Evolutionary conservation across 2,329 filamentous ascomycete species (phyloP), one percentile per base, ranked within the genome.

Genomic region (Fusarium coicis): DNA sequence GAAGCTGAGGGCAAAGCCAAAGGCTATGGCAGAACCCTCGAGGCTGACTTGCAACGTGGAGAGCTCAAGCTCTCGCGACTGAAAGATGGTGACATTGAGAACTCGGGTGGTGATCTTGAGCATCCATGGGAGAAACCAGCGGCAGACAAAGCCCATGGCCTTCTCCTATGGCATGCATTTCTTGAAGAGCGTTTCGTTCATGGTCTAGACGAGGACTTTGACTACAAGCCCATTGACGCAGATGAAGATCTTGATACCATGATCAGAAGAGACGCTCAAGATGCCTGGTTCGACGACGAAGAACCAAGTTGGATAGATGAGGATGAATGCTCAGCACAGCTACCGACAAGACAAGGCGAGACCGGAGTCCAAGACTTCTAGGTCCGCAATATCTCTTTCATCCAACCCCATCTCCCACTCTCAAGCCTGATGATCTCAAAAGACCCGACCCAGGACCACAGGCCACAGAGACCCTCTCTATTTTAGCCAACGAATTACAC

Each of bases 221-320:
- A 96, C 69, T 97, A 97, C 79, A 80, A 77, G 3, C 76, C 73
- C 6, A 91, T 97, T 10, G 95, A 97, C 78, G 84, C 84, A 40
- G 91, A 93, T 77, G 91, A 94, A 36, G 90, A 91, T 26, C 91
- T 90, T 63, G 94, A 97, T 79, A 89, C 81, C 79, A 82, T 85
- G 81, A 87, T 78, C 85, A 89, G 84, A 70, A 83, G 85, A n/a
- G 90, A 92, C 58, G 84, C 85, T 19, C 87, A 96, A 80, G 93
- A 97, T 42, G 87, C 87, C 26, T 97, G 93, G 85, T 95, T 97
- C 78, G 93, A 95, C 28, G 90, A 91, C 10, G 92, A 97, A 84
- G 91, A 93, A 75, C 92, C 93, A 0, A 86, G 86, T 53, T 94
- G 92, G 88, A 84, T 88, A 36, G 84, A 85, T 43, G 86, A 85